These are phyloP conservation scores for Aspergillus floridensis DNA, from an alignment of 2,329 filamentous ascomycete genomes.

Conservation along the genomic window DNA sequence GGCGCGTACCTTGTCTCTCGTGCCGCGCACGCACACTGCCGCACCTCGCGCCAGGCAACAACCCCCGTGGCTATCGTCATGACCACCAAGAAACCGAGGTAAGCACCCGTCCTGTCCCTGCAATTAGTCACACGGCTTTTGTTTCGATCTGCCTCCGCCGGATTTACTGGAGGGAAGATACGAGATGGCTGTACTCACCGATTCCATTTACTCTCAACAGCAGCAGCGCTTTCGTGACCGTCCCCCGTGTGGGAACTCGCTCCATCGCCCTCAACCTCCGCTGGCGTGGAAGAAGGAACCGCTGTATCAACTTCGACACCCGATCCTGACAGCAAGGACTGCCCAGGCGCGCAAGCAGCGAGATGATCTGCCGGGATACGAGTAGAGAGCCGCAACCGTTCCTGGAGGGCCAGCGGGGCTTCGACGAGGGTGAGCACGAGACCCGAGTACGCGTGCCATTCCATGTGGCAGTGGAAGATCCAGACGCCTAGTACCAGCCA, in stretches of 20 bases:
- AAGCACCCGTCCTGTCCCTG: neutral
- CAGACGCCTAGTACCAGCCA: slow-evolving; percentile 27
- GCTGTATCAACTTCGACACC: neutral
- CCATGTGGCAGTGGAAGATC: slow-evolving; percentile 49
- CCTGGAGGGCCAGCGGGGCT: slow-evolving; percentile 35
- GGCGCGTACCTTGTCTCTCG: neutral
- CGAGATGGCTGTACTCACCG: neutral
- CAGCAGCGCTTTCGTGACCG: neutral
- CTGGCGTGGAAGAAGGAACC: neutral
- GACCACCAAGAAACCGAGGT: neutral
- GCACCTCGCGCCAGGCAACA: neutral
- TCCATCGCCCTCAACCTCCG: neutral
- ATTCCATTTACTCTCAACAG: neutral
- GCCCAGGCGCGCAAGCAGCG: neutral
- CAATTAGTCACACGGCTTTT: too few relatives aligned
- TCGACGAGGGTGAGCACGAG: slow-evolving; percentile 54
- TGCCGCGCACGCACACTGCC: neutral
- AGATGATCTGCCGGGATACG: neutral
- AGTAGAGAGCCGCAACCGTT: neutral
- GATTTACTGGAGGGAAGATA: neutral
- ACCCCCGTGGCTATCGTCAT: neutral
- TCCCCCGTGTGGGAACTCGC: neutral
- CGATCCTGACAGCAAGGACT: neutral
- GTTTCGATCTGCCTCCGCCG: too few relatives aligned
- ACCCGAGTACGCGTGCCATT: slow-evolving; percentile 53